These are phyloP conservation scores for Diaporthe australafricana DNA, from an alignment of 2,329 filamentous ascomycete genomes.

Conservation along the genomic window DNA sequence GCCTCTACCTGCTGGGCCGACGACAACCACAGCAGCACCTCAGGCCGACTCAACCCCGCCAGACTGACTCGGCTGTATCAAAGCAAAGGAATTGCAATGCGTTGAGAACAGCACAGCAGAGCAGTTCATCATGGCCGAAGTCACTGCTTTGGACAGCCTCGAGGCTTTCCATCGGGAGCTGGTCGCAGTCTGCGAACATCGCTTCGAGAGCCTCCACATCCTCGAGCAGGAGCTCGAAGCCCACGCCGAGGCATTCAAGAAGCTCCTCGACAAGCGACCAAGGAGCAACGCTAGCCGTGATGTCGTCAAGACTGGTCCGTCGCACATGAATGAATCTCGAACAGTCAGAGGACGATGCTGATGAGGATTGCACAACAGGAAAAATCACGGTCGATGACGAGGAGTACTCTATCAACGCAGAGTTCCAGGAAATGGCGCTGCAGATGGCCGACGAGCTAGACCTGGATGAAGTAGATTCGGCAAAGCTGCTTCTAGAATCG, in stretches of 20 bases:
- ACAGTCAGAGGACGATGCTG: slow-evolving; percentile 39
- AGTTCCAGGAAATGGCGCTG: slow-evolving; percentile 86
- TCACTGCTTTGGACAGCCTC: slow-evolving; percentile 79
- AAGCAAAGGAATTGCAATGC: slow-evolving; percentile 32
- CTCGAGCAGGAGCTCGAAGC: slow-evolving; percentile 78
- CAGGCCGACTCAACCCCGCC: slow-evolving; percentile 13
- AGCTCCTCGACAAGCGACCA: slow-evolving; percentile 78
- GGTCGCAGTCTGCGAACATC: slow-evolving; percentile 77
- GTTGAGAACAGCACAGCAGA: slow-evolving; percentile 19
- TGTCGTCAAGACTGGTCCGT: slow-evolving; percentile 73
- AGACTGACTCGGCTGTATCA: not conserved
- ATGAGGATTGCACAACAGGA: slow-evolving; percentile 59
- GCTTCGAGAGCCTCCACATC: slow-evolving; percentile 69
- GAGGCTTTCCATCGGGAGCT: slow-evolving; percentile 90
- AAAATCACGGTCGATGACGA: slow-evolving; percentile 79
- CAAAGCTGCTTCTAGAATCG: slow-evolving; percentile 79
- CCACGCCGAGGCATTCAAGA: slow-evolving; percentile 74
- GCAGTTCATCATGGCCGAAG: slow-evolving; percentile 72
- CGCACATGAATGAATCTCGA: slow-evolving; percentile 4
- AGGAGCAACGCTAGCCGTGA: slow-evolving; percentile 83
- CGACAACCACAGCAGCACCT: slow-evolving; percentile 29
- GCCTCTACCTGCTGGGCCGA: not conserved
- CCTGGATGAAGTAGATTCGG: slow-evolving; percentile 89
- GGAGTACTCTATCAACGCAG: slow-evolving; percentile 84
- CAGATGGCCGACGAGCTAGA: slow-evolving; percentile 89